These are phyloP conservation scores for Lactarius sp. DNA, from an alignment of 768 basidiomycete species.

Conservation along the genomic window DNA sequence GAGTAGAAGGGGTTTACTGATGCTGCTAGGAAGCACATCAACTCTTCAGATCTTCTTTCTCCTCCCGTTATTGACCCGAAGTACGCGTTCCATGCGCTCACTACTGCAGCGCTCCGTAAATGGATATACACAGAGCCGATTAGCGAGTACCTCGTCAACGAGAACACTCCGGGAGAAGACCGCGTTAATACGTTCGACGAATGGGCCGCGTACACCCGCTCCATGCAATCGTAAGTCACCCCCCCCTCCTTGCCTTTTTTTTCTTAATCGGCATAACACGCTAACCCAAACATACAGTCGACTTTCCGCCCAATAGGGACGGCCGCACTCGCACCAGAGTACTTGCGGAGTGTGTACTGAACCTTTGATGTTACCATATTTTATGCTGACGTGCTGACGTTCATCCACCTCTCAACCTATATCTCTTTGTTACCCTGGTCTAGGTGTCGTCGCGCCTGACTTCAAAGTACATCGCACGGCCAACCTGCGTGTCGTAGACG, in stretches of 20 bases:
- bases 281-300: constrained; percentile 2
- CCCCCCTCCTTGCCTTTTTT: not conserved
- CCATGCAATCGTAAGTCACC: constrained; percentile 17
- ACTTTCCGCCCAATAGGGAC: constrained; percentile 31
- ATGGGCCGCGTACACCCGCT: constrained; percentile 19
- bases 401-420: too few relatives aligned
- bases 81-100: constrained; percentile 36
- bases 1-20: not conserved
- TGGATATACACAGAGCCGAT: constrained; percentile 24
- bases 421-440: not conserved
- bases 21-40: constrained; percentile 28
- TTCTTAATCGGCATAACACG: not conserved
- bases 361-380: too few relatives aligned
- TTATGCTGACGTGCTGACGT: too few relatives aligned
- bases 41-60: constrained; percentile 32
- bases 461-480: constrained; percentile 41
- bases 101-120: constrained; percentile 23
- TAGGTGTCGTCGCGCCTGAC: constrained; percentile 40
- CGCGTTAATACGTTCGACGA: constrained; percentile 20
- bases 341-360: constrained; percentile 29
- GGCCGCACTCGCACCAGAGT: constrained; percentile 38
- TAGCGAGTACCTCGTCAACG: constrained; percentile 6
- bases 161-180: constrained; percentile 16
- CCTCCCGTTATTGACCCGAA: constrained; percentile 41
- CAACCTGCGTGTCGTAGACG: constrained; percentile 37